Evolutionary conservation across 164 flowering plant genomes (phyloP).

Genomic region (Liriodendron chinense): DNA sequence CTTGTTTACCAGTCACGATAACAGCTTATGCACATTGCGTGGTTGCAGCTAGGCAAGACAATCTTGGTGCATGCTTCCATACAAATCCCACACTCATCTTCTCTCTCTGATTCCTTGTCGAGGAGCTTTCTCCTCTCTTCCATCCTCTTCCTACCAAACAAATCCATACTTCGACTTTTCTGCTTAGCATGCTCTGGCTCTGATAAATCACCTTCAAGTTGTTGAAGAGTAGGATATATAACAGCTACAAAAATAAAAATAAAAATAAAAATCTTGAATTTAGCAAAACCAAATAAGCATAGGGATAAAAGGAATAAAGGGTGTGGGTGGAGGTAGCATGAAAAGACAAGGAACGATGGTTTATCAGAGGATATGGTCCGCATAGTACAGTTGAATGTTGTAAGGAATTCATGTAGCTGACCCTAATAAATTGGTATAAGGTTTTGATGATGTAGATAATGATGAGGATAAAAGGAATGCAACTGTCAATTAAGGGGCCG

Average conservation of each 20-base stretch:
- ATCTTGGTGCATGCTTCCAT: slow-evolving; percentile 75
- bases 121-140: slow-evolving; percentile 33
- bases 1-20: slow-evolving; percentile 73
- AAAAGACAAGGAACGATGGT: too few species aligned
- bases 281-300: not conserved
- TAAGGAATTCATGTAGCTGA: too few species aligned
- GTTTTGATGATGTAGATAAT: too few species aligned
- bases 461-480: too few species aligned
- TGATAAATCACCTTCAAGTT: slow-evolving; percentile 55
- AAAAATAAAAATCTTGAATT: not conserved
- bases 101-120: slow-evolving; percentile 62
- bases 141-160: slow-evolving; percentile 32
- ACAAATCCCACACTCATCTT: slow-evolving; percentile 90
- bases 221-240: slow-evolving; percentile 76
- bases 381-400: too few species aligned
- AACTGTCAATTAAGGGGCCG: not conserved
- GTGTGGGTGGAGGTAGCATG: too few species aligned
- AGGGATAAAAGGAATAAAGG: not conserved
- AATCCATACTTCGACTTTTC: slow-evolving; percentile 17
- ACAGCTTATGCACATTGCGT: slow-evolving; percentile 92
- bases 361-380: too few species aligned
- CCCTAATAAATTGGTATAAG: too few species aligned
- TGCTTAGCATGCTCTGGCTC: slow-evolving; percentile 34
- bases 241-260: slow-evolving; percentile 45
- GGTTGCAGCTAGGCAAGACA: slow-evolving; percentile 90